phyloP scores from a whole-genome alignment of 192 early-diverging fungal genomes.

The Podila clonocystis region DNA sequence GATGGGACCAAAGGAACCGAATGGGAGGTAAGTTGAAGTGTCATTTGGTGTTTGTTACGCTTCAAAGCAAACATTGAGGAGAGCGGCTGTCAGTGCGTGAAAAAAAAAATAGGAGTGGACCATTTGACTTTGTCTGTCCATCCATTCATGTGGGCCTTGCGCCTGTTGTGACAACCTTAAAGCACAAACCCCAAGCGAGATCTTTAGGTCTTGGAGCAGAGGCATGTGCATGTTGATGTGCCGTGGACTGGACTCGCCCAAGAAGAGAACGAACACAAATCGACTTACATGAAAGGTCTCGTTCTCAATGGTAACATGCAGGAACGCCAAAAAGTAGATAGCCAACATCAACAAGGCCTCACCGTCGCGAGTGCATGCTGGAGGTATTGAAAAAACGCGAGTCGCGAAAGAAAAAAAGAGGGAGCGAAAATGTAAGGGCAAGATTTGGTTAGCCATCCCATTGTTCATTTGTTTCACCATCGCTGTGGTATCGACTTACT shows the following conservation, averaged over 20 bases:
- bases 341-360: conserved; percentile 44
- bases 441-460: neutral
- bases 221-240: neutral
- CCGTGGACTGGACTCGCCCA: neutral
- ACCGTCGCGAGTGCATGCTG: conserved; percentile 45
- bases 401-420: neutral
- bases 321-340: conserved; percentile 50
- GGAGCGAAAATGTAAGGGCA: conserved; percentile 1
- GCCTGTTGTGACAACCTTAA: no score
- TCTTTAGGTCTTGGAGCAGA: neutral
- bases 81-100: neutral
- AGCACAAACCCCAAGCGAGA: no score
- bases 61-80: neutral
- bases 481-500: conserved; percentile 9
- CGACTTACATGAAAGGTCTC: conserved; percentile 43
- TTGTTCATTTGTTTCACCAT: no score
- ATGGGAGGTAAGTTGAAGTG: neutral
- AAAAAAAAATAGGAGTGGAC: neutral
- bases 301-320: conserved; percentile 49
- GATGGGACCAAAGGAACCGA: neutral
- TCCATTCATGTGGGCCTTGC: neutral
- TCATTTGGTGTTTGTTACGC: neutral
- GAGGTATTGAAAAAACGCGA: neutral
- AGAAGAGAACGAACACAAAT: neutral
- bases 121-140: neutral